These are phyloP conservation scores for Zea luxurians DNA, from an alignment of 176 grass and related monocot genomes.

Conservation along the genomic window DNA sequence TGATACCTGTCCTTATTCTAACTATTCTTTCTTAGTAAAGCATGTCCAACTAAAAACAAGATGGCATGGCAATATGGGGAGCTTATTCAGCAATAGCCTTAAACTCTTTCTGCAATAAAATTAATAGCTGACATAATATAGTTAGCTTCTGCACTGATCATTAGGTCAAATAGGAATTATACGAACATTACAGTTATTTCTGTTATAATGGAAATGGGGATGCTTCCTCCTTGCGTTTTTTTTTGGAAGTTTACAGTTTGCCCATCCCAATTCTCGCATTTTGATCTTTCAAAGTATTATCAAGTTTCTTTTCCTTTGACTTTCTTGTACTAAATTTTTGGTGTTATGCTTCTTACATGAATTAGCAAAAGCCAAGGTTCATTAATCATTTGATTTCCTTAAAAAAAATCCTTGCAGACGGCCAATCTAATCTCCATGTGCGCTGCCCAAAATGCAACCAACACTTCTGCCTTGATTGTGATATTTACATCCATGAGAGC, in stretches of 20 bases:
- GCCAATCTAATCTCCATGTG: slow-evolving; percentile 54
- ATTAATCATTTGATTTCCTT: slow-evolving; percentile 26
- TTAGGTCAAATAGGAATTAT: slow-evolving; percentile 22
- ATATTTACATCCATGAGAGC: slow-evolving; percentile 98
- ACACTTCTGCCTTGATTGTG: slow-evolving; percentile 90
- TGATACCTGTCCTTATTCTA: background rate
- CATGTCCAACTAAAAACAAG: background rate
- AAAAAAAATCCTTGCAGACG: slow-evolving; percentile 45
- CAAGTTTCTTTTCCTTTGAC: background rate
- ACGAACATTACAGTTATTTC: background rate
- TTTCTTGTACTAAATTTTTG: background rate
- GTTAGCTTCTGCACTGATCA: background rate
- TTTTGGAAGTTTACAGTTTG: background rate
- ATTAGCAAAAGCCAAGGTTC: background rate
- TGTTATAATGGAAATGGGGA: background rate
- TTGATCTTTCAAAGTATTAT: background rate
- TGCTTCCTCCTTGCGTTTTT: background rate
- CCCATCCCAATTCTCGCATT: background rate
- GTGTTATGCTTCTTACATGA: background rate
- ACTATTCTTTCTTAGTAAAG: background rate
- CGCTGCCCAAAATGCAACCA: slow-evolving; percentile 85
- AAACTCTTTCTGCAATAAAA: background rate
- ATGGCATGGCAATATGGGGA: background rate
- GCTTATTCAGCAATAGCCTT: background rate
- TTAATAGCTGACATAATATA: background rate